Evolutionary conservation across 2,329 filamentous ascomycete genomes (phyloP).

Genomic region (Alternaria ventricosa): DNA sequence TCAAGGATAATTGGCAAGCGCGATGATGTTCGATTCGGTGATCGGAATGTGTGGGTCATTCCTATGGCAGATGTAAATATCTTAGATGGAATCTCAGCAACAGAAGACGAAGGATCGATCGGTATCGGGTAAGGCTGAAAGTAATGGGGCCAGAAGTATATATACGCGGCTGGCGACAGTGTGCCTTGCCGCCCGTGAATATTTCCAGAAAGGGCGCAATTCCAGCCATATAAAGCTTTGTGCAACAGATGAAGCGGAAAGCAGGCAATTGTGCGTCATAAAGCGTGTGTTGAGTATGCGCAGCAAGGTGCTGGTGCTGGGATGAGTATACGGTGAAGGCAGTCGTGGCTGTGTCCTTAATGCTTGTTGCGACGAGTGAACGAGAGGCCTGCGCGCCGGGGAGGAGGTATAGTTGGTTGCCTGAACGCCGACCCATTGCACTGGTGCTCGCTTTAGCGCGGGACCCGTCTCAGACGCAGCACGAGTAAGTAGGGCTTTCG

Average conservation of each 20-base stretch:
- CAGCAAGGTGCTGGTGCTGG: constrained; percentile 10
- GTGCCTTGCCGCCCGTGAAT: constrained; percentile 7
- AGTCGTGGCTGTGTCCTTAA: constrained; percentile 25
- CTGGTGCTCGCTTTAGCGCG: background rate
- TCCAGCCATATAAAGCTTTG: constrained; percentile 6
- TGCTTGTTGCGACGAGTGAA: constrained; percentile 7
- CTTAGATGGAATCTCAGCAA: background rate
- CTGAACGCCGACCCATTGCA: constrained; percentile 5
- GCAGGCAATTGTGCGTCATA: constrained; percentile 23
- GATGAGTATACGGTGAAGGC: constrained; percentile 18
- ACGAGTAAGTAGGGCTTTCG: background rate
- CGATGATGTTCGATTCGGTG: constrained; percentile 1
- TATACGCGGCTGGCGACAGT: constrained; percentile 10
- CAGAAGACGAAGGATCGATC: constrained; percentile 15
- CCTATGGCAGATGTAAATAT: constrained; percentile 6
- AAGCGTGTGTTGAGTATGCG: constrained; percentile 23
- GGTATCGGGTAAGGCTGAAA: constrained; percentile 29
- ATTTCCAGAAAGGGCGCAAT: constrained; percentile 15
- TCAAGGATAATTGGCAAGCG: constrained; percentile 2
- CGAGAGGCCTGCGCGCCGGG: background rate
- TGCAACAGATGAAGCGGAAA: constrained; percentile 7
- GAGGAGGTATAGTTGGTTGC: constrained; percentile 1
- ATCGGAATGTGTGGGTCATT: constrained; percentile 10
- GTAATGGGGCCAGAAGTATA: constrained; percentile 21
- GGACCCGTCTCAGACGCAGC: background rate